These are phyloP conservation scores for Carex pumila DNA, from an alignment of 176 grass and related monocot genomes.

Conservation along the genomic window DNA sequence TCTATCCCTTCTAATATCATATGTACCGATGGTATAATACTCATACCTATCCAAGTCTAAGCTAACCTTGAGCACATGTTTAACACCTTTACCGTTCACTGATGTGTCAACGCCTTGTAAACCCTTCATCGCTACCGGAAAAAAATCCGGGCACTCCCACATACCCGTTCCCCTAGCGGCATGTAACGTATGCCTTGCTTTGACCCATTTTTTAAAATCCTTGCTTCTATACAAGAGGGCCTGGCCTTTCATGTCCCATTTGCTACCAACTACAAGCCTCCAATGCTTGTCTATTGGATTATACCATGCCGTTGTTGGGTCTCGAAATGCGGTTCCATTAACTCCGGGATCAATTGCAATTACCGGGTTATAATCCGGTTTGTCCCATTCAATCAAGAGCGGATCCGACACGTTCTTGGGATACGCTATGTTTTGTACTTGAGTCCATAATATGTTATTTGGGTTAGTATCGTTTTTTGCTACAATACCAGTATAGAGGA, in stretches of 20 bases:
- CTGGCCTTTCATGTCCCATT: constrained; percentile 31
- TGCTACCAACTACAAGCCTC: constrained; percentile 49
- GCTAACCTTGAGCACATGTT: constrained; percentile 70
- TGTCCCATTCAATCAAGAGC: constrained; percentile 55
- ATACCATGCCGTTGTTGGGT: constrained; percentile 66
- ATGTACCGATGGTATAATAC: constrained; percentile 57
- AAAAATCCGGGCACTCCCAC: constrained; percentile 98
- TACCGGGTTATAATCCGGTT: constrained; percentile 71
- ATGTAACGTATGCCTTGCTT: constrained; percentile 39
- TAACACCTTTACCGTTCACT: not conserved
- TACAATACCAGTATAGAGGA: constrained; percentile 64
- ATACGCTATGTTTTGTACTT: constrained; percentile 64
- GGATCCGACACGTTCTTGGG: constrained; percentile 65
- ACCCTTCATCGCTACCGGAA: constrained; percentile 35
- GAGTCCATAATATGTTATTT: not conserved
- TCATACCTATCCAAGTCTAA: constrained; percentile 44
- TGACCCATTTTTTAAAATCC: constrained; percentile 54
- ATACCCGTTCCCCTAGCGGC: constrained; percentile 46
- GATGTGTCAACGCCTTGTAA: constrained; percentile 2
- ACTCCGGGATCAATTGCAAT: constrained; percentile 22
- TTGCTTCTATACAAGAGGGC: constrained; percentile 53
- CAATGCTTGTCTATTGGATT: constrained; percentile 36
- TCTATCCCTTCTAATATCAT: constrained; percentile 37
- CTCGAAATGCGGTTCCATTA: constrained; percentile 63
- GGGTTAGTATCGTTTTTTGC: constrained; percentile 16